Evolutionary conservation across 495 filamentous ascomycete species (phyloP), one percentile per base, ranked within the genome.

Genomic region (Ramalina intermedia): DNA sequence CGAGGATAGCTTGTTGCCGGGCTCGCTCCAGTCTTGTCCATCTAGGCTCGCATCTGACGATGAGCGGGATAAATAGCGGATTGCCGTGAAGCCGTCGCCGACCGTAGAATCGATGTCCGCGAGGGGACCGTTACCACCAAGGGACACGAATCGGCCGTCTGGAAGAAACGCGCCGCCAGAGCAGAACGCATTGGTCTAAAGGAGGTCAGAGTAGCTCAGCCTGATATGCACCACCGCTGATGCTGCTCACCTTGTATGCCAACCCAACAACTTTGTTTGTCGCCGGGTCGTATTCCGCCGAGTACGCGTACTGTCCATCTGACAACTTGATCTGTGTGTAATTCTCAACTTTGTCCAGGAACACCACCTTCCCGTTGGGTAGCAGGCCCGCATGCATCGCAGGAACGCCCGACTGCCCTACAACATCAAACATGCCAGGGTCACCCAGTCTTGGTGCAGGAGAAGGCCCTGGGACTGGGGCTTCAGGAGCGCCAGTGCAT

Each of bases 331-430:
- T 52, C 47, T 80, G 61, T 7, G 76, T 79, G 54, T 73, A 80
- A 49, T 80, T 72, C 51, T 81, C 77, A 13, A 81, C 65, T 53
- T 81, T 81, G 63, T 81, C 78, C 47, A 81, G 58, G 60, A 81
- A 81, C 17, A 78, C 58, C 5, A 78, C 75, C 27, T 66, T 64
- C 5, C 77, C 78, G 54, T 81, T 79, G 9, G 69, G 71, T 63
- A 80, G 60, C 23, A 81, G 67, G 51, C 63, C 78, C 49, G 77
- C 75, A 51, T 79, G 77, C 78, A 81, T 81, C 11, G 69, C 78
- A 38, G 77, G 74, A 43, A 81, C 78, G 57, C 78, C 78, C 33
- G 73, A 72, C 35, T 69, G 53, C 24, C 76, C 78, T 49, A 73
- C 59, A 6, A 75, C 48, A 2, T 57, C 61, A 54, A 79, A 74